Base-by-base conservation (phyloP, 2,329 filamentous ascomycete species). In the Aspergillus quadrilineatus region DNA sequence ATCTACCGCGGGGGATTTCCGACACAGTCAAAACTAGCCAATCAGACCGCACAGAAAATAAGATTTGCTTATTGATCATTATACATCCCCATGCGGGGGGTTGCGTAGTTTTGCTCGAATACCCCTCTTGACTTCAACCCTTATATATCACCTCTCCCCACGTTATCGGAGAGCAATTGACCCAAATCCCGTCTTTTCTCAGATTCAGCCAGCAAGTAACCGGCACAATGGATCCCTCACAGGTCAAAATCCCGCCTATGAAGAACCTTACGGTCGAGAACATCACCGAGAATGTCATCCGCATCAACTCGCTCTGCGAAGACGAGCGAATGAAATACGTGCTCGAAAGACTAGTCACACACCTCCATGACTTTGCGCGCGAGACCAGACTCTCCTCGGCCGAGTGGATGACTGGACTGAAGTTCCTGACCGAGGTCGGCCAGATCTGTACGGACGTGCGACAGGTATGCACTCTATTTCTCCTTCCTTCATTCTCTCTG, bases 321-420 rank as follows among this genome's bases (percentile, higher is more conserved):
- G 80, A 91, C 66, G 77, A 81, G 22, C 82, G 90, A 17, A 76
- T 90, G 59, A 87, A 84, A 60, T 92, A 89, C 70, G 72, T 94
- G 45, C 82, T 93, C 69, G 84, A 89, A 65, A 81, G 88, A 15
- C 80, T 92, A 12, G 88, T 92, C 47, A 83, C 84, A 10, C 89
- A 94, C 73, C 77, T 93, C 1, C 90, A 94, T 73, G 89, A 92
- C 75, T 93, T 92, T 69, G 88, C 89, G 4, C 82, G 89, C 53
- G 90, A 93, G 73, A 92, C 89, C 1, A 79, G 89, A 30, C 79
- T 93, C 34, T 89, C 85, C 69, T 89, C 87, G 4, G 79, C 85
- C 2, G 90, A 94, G 77, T 93, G 89, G 90, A 89, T 89, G 85
- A 77, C 82, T 0, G 88, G 85, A 1, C 79, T 93, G 53, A 75